Evolutionary conservation across 331 rosid species (phyloP).

Genomic region (Prunus yedoensis): DNA sequence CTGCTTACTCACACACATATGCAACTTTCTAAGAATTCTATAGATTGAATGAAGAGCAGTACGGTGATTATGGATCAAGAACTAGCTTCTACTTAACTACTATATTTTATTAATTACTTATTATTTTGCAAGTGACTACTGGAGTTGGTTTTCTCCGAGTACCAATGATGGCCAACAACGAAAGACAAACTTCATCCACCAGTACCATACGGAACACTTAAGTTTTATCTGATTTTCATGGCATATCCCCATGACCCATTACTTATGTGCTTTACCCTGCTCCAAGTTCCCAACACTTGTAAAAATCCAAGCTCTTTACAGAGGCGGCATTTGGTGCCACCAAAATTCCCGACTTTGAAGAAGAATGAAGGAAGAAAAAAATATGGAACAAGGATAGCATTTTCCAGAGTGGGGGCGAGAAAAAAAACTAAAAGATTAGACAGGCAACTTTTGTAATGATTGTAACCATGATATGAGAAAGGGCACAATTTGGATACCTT

Average conservation of each 20-base stretch:
- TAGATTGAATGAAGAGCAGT: neutral
- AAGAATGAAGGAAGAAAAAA: no score
- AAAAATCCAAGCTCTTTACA: neutral
- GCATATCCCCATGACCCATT: neutral
- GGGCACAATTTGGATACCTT: conserved; percentile 39
- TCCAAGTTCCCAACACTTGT: neutral
- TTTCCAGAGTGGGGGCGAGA: neutral
- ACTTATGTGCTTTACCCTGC: neutral
- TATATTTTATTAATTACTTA: neutral
- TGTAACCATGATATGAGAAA: neutral
- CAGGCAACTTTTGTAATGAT: neutral
- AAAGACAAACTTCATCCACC: neutral
- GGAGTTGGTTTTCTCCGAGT: neutral
- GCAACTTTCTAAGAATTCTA: neutral
- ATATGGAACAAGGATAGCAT: neutral
- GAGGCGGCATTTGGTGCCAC: neutral
- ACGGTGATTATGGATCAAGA: neutral
- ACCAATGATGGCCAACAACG: neutral
- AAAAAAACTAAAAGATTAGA: conserved; percentile 16
- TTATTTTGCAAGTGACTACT: neutral
- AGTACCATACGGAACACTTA: neutral
- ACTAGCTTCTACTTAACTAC: neutral
- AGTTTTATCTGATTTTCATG: neutral
- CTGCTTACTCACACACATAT: neutral
- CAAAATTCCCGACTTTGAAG: no score